Base-by-base conservation (phyloP, 768 basidiomycete species). In the Amanita muscaria region DNA sequence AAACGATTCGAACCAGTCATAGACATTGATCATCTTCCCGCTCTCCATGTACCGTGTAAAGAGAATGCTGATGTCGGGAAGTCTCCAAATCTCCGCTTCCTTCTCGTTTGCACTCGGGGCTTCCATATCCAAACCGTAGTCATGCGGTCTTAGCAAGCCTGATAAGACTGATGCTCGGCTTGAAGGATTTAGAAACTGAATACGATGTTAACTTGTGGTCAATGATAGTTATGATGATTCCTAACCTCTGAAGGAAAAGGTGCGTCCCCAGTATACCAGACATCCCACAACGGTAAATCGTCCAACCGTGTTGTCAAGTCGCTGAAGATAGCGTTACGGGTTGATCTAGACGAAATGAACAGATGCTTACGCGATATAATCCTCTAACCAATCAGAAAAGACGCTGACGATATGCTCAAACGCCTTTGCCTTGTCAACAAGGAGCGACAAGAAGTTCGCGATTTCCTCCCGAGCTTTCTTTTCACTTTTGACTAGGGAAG, bases 1-100 rank as follows among this genome's bases (percentile, higher is more conserved):
- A 59, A 91, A 92, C 18, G 82, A 74, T 52, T 86, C 80, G 54
- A 79, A 89, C 89, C 88, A 90, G 59, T 92, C 89, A 57, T 85
- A 89, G 2, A 88, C 73, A 56, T 91, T 91, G 61, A 91, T 77
- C 76, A 84, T 74, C 63, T 73, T 80, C 35, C 85, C 86, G 37
- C 83, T 83, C 53, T 88, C 81, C 33, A 81, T 68, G 61, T 88
- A 91, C 16, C 86, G 72, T 37, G 65, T 66, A 65, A 90, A 87
- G 11, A 90, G 65, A 46, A 90, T 83, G 53, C 76, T 80, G 1
- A 77, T 80, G 52, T 91, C 88, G 0, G 86, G 81, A 32, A 84
- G 69, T 36, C 73, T 66, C 67, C 69, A 74, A 5, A 80, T 22
- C 24, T 32, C 40, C 14, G 42, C 30, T 24, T 14, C 42, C 34